Evolutionary conservation across 768 basidiomycete species (phyloP), one percentile per base, ranked within the genome.

Genomic region (Coprinellus micaceus): DNA sequence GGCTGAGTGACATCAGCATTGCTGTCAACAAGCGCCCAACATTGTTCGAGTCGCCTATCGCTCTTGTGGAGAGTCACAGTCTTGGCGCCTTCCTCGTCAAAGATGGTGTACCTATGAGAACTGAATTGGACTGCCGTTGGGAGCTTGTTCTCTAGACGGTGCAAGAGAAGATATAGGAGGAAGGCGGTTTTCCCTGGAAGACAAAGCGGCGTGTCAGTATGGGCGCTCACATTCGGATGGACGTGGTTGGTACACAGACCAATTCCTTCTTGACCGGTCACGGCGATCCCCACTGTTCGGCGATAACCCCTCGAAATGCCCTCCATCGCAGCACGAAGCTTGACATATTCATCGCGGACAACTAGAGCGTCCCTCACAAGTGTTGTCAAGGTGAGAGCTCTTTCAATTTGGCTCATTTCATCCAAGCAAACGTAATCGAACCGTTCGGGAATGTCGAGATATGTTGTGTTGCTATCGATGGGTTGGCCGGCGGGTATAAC

Each of bases 91-190:
- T 13, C 41, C 41, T 44, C 41, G 41, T 44, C 41, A 22, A 44
- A 44, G 41, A 44, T 44, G 19, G 21, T 44, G 41, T 44, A 44
- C 11, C 41, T 10, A 9, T 10, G 7, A 10, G 41, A 22, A 44
- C 13, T 44, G 41, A 19, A 44, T 44, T 44, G 41, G 7, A 44
- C 19, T 44, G 41, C 41, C 19, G 41, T 44, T 19, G 41, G 41
- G 21, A 44, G 41, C 21, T 44, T 44, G 21, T 19, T 10, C 21
- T 44, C 41, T 22, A 44, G 41, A 44, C 41, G 41, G 11, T 44
- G 11, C 41, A 44, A 44, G 76, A 70, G 4, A 69, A 77, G 11
- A 65, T 72, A 26, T 75, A 74, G 4, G 75, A 77, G 15, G 68
- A 77, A 21, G 67, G 65, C 48, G 66, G 66, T 29, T 19, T 44